Percentiles rank a stretch among this genome's conserved stretches.
phyloP scores from a whole-genome alignment of 2,329 filamentous ascomycete genomes.

The Sporothrix phasma region DNA sequence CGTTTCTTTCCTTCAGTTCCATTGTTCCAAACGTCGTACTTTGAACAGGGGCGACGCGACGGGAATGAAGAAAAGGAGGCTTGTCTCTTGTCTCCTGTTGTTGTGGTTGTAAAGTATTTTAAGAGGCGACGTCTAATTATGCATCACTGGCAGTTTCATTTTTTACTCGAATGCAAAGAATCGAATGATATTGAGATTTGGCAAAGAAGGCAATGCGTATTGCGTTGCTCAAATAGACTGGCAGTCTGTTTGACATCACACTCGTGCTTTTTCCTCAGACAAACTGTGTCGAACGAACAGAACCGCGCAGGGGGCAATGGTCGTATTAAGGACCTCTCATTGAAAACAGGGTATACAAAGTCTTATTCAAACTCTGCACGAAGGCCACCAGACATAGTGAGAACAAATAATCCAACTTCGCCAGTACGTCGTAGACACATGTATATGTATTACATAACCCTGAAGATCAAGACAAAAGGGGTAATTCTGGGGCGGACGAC shows the following conservation, averaged over 20 bases:
- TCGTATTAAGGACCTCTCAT: neutral
- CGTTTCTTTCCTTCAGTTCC: neutral
- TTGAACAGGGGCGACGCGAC: neutral
- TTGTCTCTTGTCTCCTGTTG: neutral
- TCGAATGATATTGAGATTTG: too few relatives aligned
- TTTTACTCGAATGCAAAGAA: too few relatives aligned
- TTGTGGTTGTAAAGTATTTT: neutral
- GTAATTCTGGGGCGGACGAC: neutral
- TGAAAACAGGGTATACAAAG: constrained; percentile 1
- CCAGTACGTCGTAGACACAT: neutral
- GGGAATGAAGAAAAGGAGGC: neutral
- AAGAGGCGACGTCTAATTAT: neutral
- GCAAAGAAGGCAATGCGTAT: neutral
- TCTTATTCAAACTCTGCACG: neutral
- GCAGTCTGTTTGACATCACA: neutral
- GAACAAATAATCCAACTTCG: neutral
- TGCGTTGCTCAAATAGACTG: neutral
- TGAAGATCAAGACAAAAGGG: neutral
- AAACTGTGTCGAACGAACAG: neutral
- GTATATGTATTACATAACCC: neutral
- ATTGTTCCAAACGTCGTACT: neutral
- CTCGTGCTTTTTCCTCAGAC: neutral
- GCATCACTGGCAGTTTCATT: neutral
- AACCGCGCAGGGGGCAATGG: neutral
- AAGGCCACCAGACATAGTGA: neutral